phyloP scores from a whole-genome alignment of 306 rosid species.

The Psophocarpus tetragonolobus region DNA sequence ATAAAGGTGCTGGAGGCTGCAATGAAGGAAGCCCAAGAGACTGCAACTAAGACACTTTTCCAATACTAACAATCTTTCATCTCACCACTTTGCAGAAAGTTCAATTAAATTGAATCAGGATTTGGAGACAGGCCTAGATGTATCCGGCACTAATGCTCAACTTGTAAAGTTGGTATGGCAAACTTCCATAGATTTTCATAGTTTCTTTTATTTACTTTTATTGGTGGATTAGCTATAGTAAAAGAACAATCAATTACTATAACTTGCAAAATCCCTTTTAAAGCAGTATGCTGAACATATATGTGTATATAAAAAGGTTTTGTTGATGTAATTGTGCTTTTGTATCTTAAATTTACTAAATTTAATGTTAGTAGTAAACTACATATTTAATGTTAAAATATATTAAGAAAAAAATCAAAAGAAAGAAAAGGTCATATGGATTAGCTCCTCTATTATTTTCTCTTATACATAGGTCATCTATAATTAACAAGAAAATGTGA shows the following conservation, averaged over 20 bases:
- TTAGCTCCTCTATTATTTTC: neutral
- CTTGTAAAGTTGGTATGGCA: slow-evolving; percentile 36
- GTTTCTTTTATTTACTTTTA: slow-evolving; percentile 17
- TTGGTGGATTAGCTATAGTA: slow-evolving; percentile 14
- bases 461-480: neutral
- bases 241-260: neutral
- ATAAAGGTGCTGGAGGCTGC: neutral
- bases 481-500: neutral
- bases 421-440: slow-evolving; percentile 1
- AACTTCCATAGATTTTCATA: neutral
- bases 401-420: neutral
- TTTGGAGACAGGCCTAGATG: slow-evolving; percentile 13
- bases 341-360: neutral
- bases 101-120: slow-evolving; percentile 33
- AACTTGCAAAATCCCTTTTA: slow-evolving; percentile 4
- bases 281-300: neutral
- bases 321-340: slow-evolving; percentile 24
- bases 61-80: slow-evolving; percentile 18
- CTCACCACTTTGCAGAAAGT: slow-evolving; percentile 32
- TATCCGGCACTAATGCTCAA: slow-evolving; percentile 15
- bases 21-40: neutral
- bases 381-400: slow-evolving; percentile 17
- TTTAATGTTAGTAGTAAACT: neutral
- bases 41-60: neutral
- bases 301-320: neutral